A percentile compares a stretch with the other conserved stretches of the same genome.
Conservation (phyloP, 2,329 filamentous ascomycete genomes). For the Venturiaceae sp. region DNA sequence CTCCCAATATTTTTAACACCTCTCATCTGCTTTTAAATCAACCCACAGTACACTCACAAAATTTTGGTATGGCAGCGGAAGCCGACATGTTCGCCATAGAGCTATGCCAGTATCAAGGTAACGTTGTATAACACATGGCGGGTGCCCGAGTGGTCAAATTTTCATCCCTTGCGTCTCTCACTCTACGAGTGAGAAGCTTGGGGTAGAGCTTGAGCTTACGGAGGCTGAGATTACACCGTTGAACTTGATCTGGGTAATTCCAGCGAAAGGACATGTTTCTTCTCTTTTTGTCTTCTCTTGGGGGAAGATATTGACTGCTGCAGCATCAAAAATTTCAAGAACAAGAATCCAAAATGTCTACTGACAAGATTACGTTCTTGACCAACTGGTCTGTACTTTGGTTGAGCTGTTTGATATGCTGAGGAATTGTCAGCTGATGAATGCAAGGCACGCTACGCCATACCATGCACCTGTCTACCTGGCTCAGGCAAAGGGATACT, state of each 20-base stretch:
- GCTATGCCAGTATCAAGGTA: slow-evolving; percentile 32
- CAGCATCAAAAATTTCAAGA: slow-evolving; percentile 32
- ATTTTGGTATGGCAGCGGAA: not conserved
- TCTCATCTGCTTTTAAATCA: no score
- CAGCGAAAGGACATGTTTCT: slow-evolving; percentile 7
- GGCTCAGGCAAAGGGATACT: slow-evolving; percentile 66
- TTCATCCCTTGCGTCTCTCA: slow-evolving; percentile 6
- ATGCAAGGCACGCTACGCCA: slow-evolving; percentile 65
- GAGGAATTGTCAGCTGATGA: slow-evolving; percentile 9
- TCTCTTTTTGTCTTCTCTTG: slow-evolving; percentile 15
- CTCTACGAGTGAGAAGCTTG: slow-evolving; percentile 9
- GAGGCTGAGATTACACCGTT: slow-evolving; percentile 9
- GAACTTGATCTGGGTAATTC: slow-evolving; percentile 10
- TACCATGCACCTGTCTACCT: slow-evolving; percentile 73
- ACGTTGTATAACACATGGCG: slow-evolving; percentile 31
- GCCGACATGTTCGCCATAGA: slow-evolving; percentile 18
- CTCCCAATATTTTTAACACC: not conserved
- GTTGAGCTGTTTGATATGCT: not conserved
- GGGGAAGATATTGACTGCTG: slow-evolving; percentile 37
- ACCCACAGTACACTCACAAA: not conserved
- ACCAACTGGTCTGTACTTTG: slow-evolving; percentile 60
- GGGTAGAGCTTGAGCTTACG: not conserved
- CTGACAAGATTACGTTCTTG: slow-evolving; percentile 77
- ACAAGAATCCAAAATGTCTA: slow-evolving; percentile 54
- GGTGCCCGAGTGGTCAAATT: slow-evolving; percentile 21